These are phyloP conservation scores for Aspergillus caelatus DNA, from an alignment of 2,329 filamentous ascomycete species.

Conservation along the genomic window DNA sequence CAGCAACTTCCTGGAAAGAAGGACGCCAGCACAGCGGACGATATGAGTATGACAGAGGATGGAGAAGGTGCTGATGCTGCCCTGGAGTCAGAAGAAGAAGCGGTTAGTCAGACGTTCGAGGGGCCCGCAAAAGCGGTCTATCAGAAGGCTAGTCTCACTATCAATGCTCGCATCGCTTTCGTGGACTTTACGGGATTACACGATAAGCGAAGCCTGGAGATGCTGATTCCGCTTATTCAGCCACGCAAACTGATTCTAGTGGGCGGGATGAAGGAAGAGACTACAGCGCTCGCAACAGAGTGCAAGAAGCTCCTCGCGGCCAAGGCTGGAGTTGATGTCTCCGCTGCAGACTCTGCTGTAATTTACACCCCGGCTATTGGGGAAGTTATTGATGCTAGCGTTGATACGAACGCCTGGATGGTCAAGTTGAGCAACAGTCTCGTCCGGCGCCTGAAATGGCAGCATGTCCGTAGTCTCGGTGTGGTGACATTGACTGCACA, in stretches of 20 bases:
- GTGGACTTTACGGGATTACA: slow-evolving; percentile 92
- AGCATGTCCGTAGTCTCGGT: slow-evolving; percentile 84
- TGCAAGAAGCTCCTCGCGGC: slow-evolving; percentile 68
- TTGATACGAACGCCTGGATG: slow-evolving; percentile 97
- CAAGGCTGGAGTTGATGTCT: slow-evolving; percentile 38
- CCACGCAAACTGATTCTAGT: slow-evolving; percentile 94
- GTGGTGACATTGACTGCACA: slow-evolving; percentile 90
- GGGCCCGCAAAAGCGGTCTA: slow-evolving; percentile 78
- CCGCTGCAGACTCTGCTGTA: slow-evolving; percentile 60
- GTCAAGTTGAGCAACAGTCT: slow-evolving; percentile 85
- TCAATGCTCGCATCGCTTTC: slow-evolving; percentile 78
- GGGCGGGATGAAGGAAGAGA: slow-evolving; percentile 78
- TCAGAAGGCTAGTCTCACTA: slow-evolving; percentile 62
- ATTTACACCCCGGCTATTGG: slow-evolving; percentile 84
- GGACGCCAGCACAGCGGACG: slow-evolving; percentile 52
- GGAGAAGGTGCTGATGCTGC: slow-evolving; percentile 65
- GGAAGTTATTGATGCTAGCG: slow-evolving; percentile 78
- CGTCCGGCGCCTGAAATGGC: slow-evolving; percentile 88
- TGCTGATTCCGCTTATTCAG: slow-evolving; percentile 90
- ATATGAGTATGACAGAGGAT: slow-evolving; percentile 48
- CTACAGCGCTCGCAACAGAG: slow-evolving; percentile 74
- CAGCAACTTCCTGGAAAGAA: slow-evolving; percentile 49
- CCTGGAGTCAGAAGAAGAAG: slow-evolving; percentile 57
- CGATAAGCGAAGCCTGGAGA: slow-evolving; percentile 89
- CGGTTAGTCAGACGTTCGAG: slow-evolving; percentile 51